Percentiles rank a stretch among this genome's conserved stretches.
Conservation (phyloP, 495 filamentous ascomycete species). For the Thozetella sp. region DNA sequence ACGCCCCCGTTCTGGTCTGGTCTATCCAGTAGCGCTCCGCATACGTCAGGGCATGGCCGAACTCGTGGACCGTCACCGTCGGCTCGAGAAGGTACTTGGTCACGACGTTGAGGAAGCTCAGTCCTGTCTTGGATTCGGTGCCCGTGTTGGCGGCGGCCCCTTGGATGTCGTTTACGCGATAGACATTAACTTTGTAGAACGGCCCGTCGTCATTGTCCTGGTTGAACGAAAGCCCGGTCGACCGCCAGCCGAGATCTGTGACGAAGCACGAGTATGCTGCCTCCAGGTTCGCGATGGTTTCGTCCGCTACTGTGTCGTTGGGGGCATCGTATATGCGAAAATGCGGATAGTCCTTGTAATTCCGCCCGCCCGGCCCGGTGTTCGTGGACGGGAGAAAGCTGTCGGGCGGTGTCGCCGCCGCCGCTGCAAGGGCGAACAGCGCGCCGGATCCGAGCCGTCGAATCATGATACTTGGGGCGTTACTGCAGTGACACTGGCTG, state of each 20-base stretch:
- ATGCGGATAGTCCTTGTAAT: slow-evolving; percentile 43
- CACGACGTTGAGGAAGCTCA: slow-evolving; percentile 41
- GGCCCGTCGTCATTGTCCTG: slow-evolving; percentile 32
- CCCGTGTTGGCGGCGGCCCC: slow-evolving; percentile 43
- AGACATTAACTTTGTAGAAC: slow-evolving; percentile 47
- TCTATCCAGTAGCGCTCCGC: slow-evolving; percentile 41
- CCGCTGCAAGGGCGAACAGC: not conserved
- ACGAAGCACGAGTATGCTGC: slow-evolving; percentile 46
- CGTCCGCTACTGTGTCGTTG: slow-evolving; percentile 23
- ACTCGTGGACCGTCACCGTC: slow-evolving; percentile 42
- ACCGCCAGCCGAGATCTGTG: slow-evolving; percentile 38
- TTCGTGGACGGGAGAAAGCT: slow-evolving; percentile 1
- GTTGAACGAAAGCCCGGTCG: slow-evolving; percentile 37
- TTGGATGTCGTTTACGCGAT: slow-evolving; percentile 30
- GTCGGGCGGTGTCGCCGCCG: not conserved
- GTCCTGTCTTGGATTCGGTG: slow-evolving; percentile 25
- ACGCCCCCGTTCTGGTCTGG: slow-evolving; percentile 41
- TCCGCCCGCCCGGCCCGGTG: slow-evolving; percentile 30
- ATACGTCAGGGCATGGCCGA: slow-evolving; percentile 44
- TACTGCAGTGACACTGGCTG: too few species aligned
- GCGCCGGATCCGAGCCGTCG: not conserved
- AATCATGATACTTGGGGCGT: too few species aligned
- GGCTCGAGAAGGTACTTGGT: slow-evolving; percentile 37
- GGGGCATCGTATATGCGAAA: slow-evolving; percentile 40
- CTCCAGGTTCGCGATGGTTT: slow-evolving; percentile 34